These are phyloP conservation scores for Jamesozyma jinghongensis DNA, from an alignment of 805 yeast species.

Conservation along the genomic window DNA sequence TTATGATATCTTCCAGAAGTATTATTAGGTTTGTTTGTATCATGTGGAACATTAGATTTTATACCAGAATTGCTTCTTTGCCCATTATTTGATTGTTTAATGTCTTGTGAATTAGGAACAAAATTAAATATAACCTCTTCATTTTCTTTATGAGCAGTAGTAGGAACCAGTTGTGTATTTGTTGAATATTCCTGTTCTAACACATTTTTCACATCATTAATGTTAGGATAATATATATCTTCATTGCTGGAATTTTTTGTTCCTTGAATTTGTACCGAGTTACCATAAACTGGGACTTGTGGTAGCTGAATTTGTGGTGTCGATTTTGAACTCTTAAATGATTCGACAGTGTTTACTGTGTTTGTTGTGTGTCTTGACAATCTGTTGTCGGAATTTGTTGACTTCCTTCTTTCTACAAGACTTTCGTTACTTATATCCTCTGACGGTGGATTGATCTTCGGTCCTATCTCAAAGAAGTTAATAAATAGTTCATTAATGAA, in stretches of 20 bases:
- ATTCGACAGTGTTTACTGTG: slow-evolving; percentile 1
- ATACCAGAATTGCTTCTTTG: no score
- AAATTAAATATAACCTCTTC: background rate
- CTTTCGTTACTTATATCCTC: background rate
- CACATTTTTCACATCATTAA: background rate
- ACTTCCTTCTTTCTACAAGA: slow-evolving; percentile 4
- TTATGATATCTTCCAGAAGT: slow-evolving; percentile 21
- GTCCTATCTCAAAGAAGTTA: slow-evolving; percentile 24
- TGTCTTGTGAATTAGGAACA: background rate
- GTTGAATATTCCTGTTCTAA: background rate
- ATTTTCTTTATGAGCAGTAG: background rate
- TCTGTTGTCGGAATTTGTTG: slow-evolving; percentile 4
- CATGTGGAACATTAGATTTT: no score
- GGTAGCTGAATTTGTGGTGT: background rate
- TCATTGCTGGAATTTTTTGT: background rate
- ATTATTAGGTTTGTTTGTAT: no score
- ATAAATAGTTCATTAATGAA: slow-evolving; percentile 13
- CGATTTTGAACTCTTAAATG: slow-evolving; percentile 1
- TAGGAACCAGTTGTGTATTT: background rate
- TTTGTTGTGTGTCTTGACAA: slow-evolving; percentile 5
- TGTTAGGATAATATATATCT: slow-evolving; percentile 2
- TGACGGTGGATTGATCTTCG: slow-evolving; percentile 10
- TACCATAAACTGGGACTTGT: background rate
- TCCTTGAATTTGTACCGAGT: background rate
- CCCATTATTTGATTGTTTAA: background rate